phyloP scores from a whole-genome alignment of 192 early-diverging fungal genomes.

The Coemansia sp. region DNA sequence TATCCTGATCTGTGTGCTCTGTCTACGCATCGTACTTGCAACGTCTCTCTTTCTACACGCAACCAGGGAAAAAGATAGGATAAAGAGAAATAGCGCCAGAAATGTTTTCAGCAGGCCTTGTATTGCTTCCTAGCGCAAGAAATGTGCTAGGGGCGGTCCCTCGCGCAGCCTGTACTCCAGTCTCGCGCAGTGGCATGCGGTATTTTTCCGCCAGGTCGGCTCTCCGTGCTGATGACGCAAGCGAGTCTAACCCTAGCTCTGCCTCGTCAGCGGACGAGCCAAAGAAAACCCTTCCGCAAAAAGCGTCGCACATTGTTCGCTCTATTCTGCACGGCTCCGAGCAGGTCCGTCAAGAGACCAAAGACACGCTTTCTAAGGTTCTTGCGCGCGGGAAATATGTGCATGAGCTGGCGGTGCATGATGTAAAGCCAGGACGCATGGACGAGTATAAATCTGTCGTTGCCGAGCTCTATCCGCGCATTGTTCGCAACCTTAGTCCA shows the following conservation, averaged over 20 bases:
- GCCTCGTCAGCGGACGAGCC: slow-evolving; percentile 23
- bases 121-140: not conserved
- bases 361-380: slow-evolving; percentile 73
- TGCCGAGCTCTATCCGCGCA: slow-evolving; percentile 72
- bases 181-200: not conserved
- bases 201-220: not conserved
- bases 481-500: slow-evolving; percentile 74
- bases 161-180: not conserved
- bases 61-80: not conserved
- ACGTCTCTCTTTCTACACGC: not conserved
- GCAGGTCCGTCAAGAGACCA: slow-evolving; percentile 61
- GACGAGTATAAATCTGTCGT: slow-evolving; percentile 85
- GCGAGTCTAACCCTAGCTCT: slow-evolving; percentile 3
- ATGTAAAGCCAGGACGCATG: slow-evolving; percentile 80
- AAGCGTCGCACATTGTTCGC: slow-evolving; percentile 62
- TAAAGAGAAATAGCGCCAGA: not conserved
- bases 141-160: not conserved
- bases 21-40: not conserved
- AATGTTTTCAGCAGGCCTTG: not conserved
- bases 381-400: slow-evolving; percentile 86
- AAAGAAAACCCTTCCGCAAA: slow-evolving; percentile 53
- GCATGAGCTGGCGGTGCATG: slow-evolving; percentile 83
- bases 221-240: slow-evolving; percentile 8
- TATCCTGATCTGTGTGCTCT: not conserved
- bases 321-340: slow-evolving; percentile 73